phyloP scores from a whole-genome alignment of 192 early-diverging fungal species.

The Gryganskiella cystojenkinii region DNA sequence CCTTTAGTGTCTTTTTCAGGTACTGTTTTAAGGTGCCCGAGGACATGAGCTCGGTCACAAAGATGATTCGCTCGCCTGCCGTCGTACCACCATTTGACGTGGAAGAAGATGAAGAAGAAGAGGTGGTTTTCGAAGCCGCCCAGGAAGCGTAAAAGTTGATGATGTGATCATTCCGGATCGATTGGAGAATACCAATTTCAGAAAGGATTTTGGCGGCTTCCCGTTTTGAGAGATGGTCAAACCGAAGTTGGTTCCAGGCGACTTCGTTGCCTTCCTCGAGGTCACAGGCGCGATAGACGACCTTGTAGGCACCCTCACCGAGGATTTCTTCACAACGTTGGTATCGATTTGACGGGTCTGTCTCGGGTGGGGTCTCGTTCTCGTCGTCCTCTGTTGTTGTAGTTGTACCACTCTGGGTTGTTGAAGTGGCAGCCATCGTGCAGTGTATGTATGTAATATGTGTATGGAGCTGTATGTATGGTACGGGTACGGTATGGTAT shows the following conservation, averaged over 20 bases:
- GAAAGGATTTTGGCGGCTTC: conserved; percentile 13
- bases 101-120: too few relatives aligned
- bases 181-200: conserved; percentile 72
- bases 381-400: conserved; percentile 4
- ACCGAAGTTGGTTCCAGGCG: conserved; percentile 80
- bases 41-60: conserved; percentile 88
- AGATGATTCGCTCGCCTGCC: conserved; percentile 70
- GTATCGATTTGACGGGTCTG: conserved; percentile 70
- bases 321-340: conserved; percentile 62
- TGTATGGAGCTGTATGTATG: not conserved
- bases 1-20: conserved; percentile 69
- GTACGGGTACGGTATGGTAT: too few relatives aligned
- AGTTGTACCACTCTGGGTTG: conserved; percentile 2
- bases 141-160: conserved; percentile 77
- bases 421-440: not conserved
- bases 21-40: conserved; percentile 81
- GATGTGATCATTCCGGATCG: conserved; percentile 79
- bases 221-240: conserved; percentile 40
- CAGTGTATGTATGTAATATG: too few relatives aligned
- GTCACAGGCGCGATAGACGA: conserved; percentile 82
- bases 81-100: too few relatives aligned
- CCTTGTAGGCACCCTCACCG: conserved; percentile 83
- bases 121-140: conserved; percentile 48
- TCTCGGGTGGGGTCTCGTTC: conserved; percentile 22
- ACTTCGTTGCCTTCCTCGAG: conserved; percentile 85